Base-by-base conservation (phyloP, 2,329 filamentous ascomycete genomes). In the Alternaria gansuensis region DNA sequence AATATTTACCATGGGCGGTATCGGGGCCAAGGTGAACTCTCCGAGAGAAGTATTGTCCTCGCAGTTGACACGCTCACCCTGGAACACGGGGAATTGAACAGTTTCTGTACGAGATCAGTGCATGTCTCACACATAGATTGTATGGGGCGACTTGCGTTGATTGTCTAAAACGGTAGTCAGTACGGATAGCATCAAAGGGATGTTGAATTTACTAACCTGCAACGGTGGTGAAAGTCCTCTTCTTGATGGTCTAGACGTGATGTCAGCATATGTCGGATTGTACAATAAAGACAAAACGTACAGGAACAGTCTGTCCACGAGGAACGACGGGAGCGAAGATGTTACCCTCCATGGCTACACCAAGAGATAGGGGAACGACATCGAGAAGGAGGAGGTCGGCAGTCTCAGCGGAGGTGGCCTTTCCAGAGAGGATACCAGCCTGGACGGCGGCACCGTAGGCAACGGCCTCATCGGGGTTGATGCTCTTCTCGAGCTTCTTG, bases 401-500 rank as follows among this genome's bases (percentile, higher is more conserved):
- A 63, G 94, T 97, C 77, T 98, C 95, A 72, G 92, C 92, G 48
- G 93, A 96, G 69, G 92, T 95, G 73, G 95, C 95, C 89, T 97
- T 97, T 80, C 95, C 95, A 60, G 94, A 97, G 68, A 99, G 90
- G 80, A 99, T 97, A 88, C 93, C 95, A 71, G 95, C 95, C 85
- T 99, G 95, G 64, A 99, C 94, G 74, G 95, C 95, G 69, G 95
- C 95, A 89, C 95, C 95, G 83, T 97, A 97, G 74, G 95, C 95
- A 77, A 99, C 95, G 73, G 95, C 95, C 87, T 99, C 95, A 79
- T 99, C 95, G 75, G 95, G 95, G 88, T 99, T 99, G 86, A 98
- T 98, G 86, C 91, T 95, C 84, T 97, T 98, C 88, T 98, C 94
- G 71, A 97, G 92, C 90, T 99, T 97, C 92, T 99, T 99, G 83